Percentiles rank a stretch among this genome's conserved stretches.
Evolutionary conservation across 192 early-diverging fungal species (phyloP).

Genomic region (Phycomyces nitens): DNA sequence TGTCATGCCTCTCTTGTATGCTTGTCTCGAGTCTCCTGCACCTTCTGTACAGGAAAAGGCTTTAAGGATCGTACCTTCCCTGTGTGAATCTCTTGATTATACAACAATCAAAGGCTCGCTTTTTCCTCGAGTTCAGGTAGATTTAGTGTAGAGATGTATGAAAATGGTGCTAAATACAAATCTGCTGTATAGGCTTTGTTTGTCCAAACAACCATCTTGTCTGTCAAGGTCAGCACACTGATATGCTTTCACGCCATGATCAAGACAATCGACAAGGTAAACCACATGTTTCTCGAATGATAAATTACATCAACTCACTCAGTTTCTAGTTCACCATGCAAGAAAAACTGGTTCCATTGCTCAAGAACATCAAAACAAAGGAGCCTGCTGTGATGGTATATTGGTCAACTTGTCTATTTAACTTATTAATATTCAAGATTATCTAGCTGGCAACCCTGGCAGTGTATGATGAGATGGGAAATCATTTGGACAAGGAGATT

Average conservation of each 20-base stretch:
- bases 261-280: conserved; percentile 62
- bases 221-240: conserved; percentile 69
- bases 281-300: too few relatives aligned
- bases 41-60: conserved; percentile 64
- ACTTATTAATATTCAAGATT: neutral
- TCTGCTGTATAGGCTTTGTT: conserved; percentile 52
- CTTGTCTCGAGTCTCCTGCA: conserved; percentile 53
- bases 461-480: conserved; percentile 78
- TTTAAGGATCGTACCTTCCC: conserved; percentile 54
- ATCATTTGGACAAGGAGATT: conserved; percentile 65
- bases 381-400: conserved; percentile 72
- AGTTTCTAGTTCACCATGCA: conserved; percentile 50
- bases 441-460: conserved; percentile 71
- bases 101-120: conserved; percentile 60
- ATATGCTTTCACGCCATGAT: conserved; percentile 68
- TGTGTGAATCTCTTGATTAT: conserved; percentile 57
- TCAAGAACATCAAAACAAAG: conserved; percentile 70
- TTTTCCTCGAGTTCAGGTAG: conserved; percentile 67
- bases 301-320: neutral
- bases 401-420: neutral
- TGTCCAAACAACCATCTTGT: conserved; percentile 58
- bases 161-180: neutral
- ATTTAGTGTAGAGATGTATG: neutral
- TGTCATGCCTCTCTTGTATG: conserved; percentile 73
- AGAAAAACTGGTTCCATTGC: conserved; percentile 74